Base-by-base conservation (phyloP, 805 yeast genomes). In the Wickerhamiella lipophila region DNA sequence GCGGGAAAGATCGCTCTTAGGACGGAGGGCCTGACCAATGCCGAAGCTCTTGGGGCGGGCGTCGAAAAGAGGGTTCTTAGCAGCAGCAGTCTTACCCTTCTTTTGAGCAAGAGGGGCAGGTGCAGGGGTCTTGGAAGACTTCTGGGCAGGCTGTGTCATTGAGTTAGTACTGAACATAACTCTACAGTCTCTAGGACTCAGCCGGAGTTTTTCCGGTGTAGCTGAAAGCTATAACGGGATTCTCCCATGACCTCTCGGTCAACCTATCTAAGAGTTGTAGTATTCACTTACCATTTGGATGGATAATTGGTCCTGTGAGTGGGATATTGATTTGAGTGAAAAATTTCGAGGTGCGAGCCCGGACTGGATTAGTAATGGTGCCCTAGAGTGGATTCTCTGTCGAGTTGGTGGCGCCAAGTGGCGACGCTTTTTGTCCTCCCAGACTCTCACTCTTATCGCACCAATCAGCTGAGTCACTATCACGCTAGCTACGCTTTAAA, bases 41-140 rank as follows among this genome's bases (percentile, higher is more conserved):
- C 97, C 97, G 67, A 81, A 89, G 76, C 79, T 81, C 76, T 81
- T 82, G 71, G 96, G 94, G 60, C 86, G 76, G 56, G 94, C 73
- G 72, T 83, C 94, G 67, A 85, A 71, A 69, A 88, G 76, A 64
- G 96, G 95, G 79, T 85, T 86, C 75, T 73, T 64, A 57, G 61
- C 52, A 53, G 66, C 51, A 53, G 62, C 53, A 46, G 75, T 65
- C 63, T 69, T 59, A 54, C 73, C 56, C 68, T 75, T 75, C 65
- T 56, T 55, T 52, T 51, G 53, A 46, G 56, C 49, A 50, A 52
- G 51, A 40, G 61, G 61, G 42, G 84, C 68, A 68, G 95, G 87
- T 70, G 87, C 82, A 73, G 98, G 98, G 71, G 96, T 89, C 78
- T 96, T 95, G 66, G 96, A 96, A 66, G 86, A 94, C 79, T 85